Base-by-base conservation (phyloP, 768 basidiomycete species). In the Tricholoma flavovirens region DNA sequence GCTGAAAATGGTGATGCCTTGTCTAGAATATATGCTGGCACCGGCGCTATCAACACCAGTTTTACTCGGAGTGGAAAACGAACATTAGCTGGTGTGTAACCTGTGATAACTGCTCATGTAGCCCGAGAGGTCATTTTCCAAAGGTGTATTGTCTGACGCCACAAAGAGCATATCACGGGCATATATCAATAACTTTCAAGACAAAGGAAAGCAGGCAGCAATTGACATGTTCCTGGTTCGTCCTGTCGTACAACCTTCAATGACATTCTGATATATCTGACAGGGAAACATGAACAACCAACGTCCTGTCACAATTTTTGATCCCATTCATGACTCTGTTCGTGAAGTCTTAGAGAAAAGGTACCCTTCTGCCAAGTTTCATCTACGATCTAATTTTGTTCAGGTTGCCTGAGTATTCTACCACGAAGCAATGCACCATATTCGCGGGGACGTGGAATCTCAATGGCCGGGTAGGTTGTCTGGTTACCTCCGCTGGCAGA, bases 161-260 rank as follows among this genome's bases (percentile, higher is more conserved):
- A 96, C 93, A 4, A 99, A 99, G 70, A 95, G 91, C 64, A 89
- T 93, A 30, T 93, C 91, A 3, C 83, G 96, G 57, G 95, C 95
- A 35, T 99, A 98, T 65, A 96, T 98, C 65, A 97, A 95, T 65
- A 98, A 98, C 67, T 97, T 99, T 67, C 90, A 95, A 64, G 97
- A 99, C 68, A 90, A 91, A 68, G 84, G 81, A 35, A 99, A 99
- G 67, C 97, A 99, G 65, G 69, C 81, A 3, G 93, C 95, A 0
- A 98, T 98, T 58, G 97, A 99, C 67, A 88, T 93, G 82, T 90
- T 98, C 64, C 76, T 99, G 64, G 96, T 95, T 54, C 43, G 84
- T 70, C 55, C 8, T 22, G 26, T 38, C 30, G 22, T 35, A n/a
- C 12, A 35, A n/a, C n/a, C 26, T 22, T 32, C 35, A 15, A 35